Evolutionary conservation across 78 protist species (phyloP), one percentile per base, ranked within the genome.

Genomic region (Dictyostelium capitatum): DNA sequence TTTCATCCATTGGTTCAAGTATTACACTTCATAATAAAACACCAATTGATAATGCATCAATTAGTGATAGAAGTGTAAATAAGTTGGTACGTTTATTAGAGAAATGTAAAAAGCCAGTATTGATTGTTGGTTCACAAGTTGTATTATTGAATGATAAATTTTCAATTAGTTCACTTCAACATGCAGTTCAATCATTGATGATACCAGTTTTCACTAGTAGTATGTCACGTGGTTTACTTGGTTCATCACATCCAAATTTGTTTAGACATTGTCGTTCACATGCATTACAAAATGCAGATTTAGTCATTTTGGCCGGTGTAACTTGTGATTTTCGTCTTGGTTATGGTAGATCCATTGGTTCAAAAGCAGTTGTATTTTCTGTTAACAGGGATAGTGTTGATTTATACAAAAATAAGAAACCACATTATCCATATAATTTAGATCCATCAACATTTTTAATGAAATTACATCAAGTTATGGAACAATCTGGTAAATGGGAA

Each of bases 161-260:
- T 25, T 4, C 70, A 1, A 72, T 89, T 0, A 79, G 59, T 30
- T 32, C 67, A 20, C 50, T 87, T 20, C 93, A 87, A 87, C 41
- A n/a, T 15, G 41, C 79, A 12, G 70, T 77, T 37, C 83, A 77
- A 50, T 5, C 28, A 48, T 50, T 94, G 62, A 80, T 82, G 10
- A 82, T 97, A 7, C 98, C 98, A 10, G 32, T 47, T 32, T 97
- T 79, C 47, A 89, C 91, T 3, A 67, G 80, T 11, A 92, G 92
- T 19, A 95, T 91, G 97, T 89, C 97, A 0, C 89, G 98, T 25
- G 98, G 98, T 1, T 72, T 97, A 17, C 51, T 95, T 0, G 97
- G 97, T 32, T 7, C 79, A 14, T 47, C 32, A 32, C 70, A 80
- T 25, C 89, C 90, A 4, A 43, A 43, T 56, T 93, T 83, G 1